Conservation (phyloP, 345 rosid species). For the Eucalyptus polyanthemos region DNA sequence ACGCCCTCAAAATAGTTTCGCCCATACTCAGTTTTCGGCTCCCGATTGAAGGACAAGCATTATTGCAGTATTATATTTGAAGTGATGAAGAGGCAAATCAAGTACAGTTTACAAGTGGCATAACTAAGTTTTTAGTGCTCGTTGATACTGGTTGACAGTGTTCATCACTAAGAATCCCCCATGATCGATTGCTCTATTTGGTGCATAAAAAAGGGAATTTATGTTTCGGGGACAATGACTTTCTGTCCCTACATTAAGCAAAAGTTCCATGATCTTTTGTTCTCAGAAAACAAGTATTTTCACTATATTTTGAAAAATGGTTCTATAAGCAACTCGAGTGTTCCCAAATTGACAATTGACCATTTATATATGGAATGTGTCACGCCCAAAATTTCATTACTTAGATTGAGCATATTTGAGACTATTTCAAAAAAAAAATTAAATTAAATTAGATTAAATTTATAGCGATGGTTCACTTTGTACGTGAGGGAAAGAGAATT, state of each 20-base stretch:
- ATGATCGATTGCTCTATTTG: not conserved
- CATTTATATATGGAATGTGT: not conserved
- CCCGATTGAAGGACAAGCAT: not conserved
- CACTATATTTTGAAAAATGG: no score
- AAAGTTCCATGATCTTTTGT: not conserved
- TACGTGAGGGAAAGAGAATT: no score
- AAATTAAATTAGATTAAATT: no score
- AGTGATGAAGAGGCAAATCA: not conserved
- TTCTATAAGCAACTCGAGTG: not conserved
- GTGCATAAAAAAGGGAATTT: not conserved
- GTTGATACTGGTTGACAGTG: not conserved
- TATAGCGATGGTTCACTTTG: no score
- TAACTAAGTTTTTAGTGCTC: not conserved
- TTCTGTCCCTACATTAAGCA: not conserved
- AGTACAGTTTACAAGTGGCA: not conserved
- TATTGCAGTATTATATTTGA: not conserved
- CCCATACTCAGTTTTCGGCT: not conserved
- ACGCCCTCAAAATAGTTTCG: not conserved
- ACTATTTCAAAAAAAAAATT: no score
- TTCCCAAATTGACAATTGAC: not conserved
- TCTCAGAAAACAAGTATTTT: no score
- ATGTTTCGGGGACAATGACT: not conserved
- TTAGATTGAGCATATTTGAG: no score
- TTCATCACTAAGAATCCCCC: not conserved
- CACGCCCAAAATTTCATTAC: no score